Conservation (phyloP, 164 flowering plant genomes). For the Vitis cinerea region DNA sequence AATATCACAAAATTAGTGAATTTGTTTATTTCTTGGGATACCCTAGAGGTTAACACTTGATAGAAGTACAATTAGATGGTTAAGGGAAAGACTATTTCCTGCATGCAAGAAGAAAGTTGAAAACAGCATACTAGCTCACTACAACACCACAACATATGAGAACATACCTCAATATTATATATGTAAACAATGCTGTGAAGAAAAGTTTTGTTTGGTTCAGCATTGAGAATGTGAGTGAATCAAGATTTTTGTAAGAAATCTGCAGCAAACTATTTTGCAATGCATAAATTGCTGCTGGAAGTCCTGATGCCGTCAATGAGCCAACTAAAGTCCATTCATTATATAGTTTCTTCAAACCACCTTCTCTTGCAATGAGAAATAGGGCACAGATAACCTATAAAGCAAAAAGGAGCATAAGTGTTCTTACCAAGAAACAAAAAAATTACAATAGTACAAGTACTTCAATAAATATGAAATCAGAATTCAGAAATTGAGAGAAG, state of each 20-base stretch:
- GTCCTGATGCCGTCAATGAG: conserved; percentile 85
- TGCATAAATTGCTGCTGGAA: conserved; percentile 97
- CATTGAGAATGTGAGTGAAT: conserved; percentile 96
- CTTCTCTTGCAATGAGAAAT: conserved; percentile 68
- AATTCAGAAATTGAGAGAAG: not conserved
- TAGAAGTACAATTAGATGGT: not conserved
- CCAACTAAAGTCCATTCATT: conserved; percentile 86
- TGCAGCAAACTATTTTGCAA: conserved; percentile 96
- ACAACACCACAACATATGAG: not conserved
- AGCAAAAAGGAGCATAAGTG: not conserved
- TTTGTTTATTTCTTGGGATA: not conserved
- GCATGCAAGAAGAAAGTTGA: not conserved
- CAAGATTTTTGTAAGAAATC: conserved; percentile 94
- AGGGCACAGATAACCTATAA: conserved; percentile 77
- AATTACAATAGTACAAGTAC: not conserved
- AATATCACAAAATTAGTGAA: not conserved
- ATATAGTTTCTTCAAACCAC: conserved; percentile 55
- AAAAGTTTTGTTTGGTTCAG: conserved; percentile 94
- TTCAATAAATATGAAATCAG: not conserved
- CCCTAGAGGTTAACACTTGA: not conserved
- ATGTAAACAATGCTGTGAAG: conserved; percentile 93
- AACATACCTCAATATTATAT: conserved; percentile 75
- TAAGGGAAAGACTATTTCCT: too few species aligned
- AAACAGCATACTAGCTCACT: not conserved
- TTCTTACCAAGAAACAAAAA: not conserved